Percentiles rank a stretch among this genome's conserved stretches.
Conservation (phyloP, 1,284 basidiomycete species). For the Microbotryum silenes-acaulis region DNA sequence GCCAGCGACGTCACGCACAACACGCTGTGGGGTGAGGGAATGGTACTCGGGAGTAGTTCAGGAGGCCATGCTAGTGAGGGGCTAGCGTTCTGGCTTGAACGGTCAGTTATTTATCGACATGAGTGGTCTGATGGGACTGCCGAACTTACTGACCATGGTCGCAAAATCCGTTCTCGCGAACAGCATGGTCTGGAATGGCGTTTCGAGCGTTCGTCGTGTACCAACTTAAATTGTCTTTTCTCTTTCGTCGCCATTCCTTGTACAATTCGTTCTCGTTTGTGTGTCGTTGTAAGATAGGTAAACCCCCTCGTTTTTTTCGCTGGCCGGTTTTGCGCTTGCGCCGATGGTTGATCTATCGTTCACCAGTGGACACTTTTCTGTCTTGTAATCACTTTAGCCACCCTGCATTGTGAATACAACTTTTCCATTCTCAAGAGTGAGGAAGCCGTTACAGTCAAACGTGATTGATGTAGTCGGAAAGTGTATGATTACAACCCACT, state of each 20-base stretch:
- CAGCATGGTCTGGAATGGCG: conserved; percentile 20
- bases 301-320: no score
- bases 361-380: no score
- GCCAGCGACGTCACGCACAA: conserved; percentile 6
- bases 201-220: conserved; percentile 22
- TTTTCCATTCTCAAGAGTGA: no score
- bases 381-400: no score
- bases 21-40: conserved; percentile 3
- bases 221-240: conserved; percentile 13
- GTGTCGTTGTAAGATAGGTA: not conserved
- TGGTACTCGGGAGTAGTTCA: not conserved
- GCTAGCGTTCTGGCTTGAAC: conserved; percentile 6
- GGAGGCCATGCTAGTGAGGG: conserved; percentile 6
- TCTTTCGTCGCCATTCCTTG: no score
- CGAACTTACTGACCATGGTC: not conserved
- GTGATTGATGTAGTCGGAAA: no score
- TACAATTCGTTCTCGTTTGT: not conserved
- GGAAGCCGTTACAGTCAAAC: no score
- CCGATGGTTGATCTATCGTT: no score
- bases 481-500: no score
- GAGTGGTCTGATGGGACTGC: no score
- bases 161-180: not conserved
- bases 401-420: no score
- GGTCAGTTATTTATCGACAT: not conserved
- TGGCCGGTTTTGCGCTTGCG: no score